phyloP scores from a whole-genome alignment of 1,139 yeast genomes.

The Suhomyces choctaworum region DNA sequence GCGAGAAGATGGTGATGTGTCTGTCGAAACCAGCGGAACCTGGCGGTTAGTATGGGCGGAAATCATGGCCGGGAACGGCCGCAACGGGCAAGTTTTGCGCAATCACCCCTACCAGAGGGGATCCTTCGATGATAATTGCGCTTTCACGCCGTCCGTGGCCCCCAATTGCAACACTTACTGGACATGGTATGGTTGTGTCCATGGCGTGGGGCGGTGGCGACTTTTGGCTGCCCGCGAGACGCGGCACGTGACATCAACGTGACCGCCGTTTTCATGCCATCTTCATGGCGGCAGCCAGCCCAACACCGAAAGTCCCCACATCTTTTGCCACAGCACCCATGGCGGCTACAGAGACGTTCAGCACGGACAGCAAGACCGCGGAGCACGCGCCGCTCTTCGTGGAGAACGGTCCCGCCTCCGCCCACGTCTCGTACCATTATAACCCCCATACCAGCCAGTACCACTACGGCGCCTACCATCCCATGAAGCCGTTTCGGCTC shows the following conservation, averaged over 20 bases:
- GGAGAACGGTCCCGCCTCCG: slow-evolving; percentile 32
- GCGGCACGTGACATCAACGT: not conserved
- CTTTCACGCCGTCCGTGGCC: not conserved
- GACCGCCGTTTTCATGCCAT: not conserved
- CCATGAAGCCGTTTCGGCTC: slow-evolving; percentile 96
- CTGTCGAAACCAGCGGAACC: slow-evolving; percentile 94
- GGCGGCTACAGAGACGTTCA: slow-evolving; percentile 31
- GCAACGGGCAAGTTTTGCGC: not conserved
- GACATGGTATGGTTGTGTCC: slow-evolving; percentile 15
- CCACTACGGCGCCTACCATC: slow-evolving; percentile 91
- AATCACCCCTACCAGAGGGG: too few species aligned
- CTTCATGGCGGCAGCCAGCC: not conserved
- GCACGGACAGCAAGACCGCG: slow-evolving; percentile 58
- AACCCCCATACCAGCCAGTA: slow-evolving; percentile 80
- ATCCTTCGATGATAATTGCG: not conserved
- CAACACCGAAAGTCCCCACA: not conserved
- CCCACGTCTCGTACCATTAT: slow-evolving; percentile 82
- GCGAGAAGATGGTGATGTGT: slow-evolving; percentile 97
- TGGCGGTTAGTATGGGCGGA: slow-evolving; percentile 19
- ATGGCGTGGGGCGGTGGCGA: slow-evolving; percentile 5
- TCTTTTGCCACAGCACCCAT: not conserved
- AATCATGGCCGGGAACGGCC: not conserved
- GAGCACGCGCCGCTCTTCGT: slow-evolving; percentile 62
- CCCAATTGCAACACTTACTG: slow-evolving; percentile 15
- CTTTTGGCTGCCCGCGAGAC: slow-evolving; percentile 6